Conservation (phyloP, 805 yeast genomes). For the Saccharomyces kudriavzevii region DNA sequence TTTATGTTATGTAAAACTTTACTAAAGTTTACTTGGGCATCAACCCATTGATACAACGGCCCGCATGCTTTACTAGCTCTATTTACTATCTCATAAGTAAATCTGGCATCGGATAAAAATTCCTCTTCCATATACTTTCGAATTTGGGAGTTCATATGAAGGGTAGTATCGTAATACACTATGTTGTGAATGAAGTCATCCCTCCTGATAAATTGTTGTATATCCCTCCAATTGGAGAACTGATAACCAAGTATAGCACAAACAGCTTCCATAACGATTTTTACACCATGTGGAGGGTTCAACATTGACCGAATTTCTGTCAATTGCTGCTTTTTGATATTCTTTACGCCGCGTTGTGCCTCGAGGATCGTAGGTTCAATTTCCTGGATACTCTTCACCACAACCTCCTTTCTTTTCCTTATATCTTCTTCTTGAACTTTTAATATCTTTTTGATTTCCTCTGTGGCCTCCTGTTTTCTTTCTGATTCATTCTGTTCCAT, state of each 20-base stretch:
- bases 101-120: slow-evolving; percentile 57
- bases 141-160: slow-evolving; percentile 46
- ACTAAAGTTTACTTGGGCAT: slow-evolving; percentile 78
- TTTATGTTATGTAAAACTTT: slow-evolving; percentile 59
- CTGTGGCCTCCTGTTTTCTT: slow-evolving; percentile 76
- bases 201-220: slow-evolving; percentile 65
- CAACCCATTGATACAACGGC: slow-evolving; percentile 81
- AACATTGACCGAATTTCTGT: slow-evolving; percentile 84
- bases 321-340: slow-evolving; percentile 84
- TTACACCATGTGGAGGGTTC: slow-evolving; percentile 85
- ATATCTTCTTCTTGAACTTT: slow-evolving; percentile 59
- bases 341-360: slow-evolving; percentile 84
- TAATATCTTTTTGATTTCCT: slow-evolving; percentile 63
- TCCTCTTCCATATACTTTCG: slow-evolving; percentile 47
- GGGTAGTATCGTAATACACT: slow-evolving; percentile 61
- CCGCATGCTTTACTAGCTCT: slow-evolving; percentile 95
- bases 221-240: slow-evolving; percentile 68
- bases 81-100: slow-evolving; percentile 63
- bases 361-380: slow-evolving; percentile 82
- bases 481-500: slow-evolving; percentile 88
- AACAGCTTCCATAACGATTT: slow-evolving; percentile 78
- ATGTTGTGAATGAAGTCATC: slow-evolving; percentile 85
- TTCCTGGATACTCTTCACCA: slow-evolving; percentile 53
- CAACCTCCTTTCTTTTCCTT: slow-evolving; percentile 43
- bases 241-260: slow-evolving; percentile 72